Evolutionary conservation across 139 green algal genomes (phyloP), one percentile per base, ranked within the genome.

Genomic region (Mesotaenium endlicherianum): DNA sequence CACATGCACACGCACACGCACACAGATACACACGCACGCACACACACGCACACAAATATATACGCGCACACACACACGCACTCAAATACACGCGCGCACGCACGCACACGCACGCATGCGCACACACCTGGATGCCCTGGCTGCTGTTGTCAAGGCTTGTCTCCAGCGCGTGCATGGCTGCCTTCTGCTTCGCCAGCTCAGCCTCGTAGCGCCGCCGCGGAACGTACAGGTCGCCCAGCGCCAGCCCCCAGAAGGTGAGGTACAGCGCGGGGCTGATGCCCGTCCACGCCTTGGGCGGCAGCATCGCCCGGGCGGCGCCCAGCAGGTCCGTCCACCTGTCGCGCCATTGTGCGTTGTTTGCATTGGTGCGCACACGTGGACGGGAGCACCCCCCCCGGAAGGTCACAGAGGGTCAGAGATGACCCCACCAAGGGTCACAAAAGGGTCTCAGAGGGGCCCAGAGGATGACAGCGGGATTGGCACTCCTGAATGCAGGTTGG

Each of bases 201-300:
- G 53, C 55, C 5, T 82, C 81, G 68, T 89, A 89, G 0, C 80
- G 60, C 39, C 30, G n/a, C 20, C 45, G 30, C 4, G 85, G 85
- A 49, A 84, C 90, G 49, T 93, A 84, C 2, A 96, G 86, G 86
- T 96, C 93, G 20, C 87, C 79, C 42, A 94, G 84, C n/a, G 86
- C 77, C 38, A 94, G 89, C 26, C 72, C 80, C 93, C 93, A 97
- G 82, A 96, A 97, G 1, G 82, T 86, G 49, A 91, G 41, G 87
- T 94, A 97, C 30, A 96, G 75, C 36, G 91, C 70, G 6, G 88
- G 86, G 0, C 82, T 90, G 1, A 95, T 80, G 45, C 40, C 83
- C n/a, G 86, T 42, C 89, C 89, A 92, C 20, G 67, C 58, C 14
- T 31, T 30, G 34, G 57, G 39, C 2, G 85, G 44, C 31, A 87